Base-by-base conservation (phyloP, 2,329 filamentous ascomycete species). In the Fusarium sp. region DNA sequence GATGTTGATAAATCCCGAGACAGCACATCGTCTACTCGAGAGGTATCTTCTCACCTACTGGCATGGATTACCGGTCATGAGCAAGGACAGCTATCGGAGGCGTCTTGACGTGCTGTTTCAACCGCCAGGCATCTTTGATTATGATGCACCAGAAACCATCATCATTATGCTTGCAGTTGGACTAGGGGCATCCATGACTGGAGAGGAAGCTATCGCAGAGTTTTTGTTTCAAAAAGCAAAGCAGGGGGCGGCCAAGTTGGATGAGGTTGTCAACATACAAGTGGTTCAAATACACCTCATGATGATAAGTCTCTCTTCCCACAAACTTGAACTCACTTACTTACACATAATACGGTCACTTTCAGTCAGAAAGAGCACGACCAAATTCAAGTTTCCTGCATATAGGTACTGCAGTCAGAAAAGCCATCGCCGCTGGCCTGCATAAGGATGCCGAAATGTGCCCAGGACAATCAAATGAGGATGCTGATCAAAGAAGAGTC, bases 201-300 rank as follows among this genome's bases (percentile, higher is more conserved):
- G 84, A 4, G 80, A 85, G 61, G 80, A 81, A 61, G 75, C 79
- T 2, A 83, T 83, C 71, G 83, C 82, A 0, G 83, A 85, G 31
- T 79, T 85, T 24, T 65, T 86, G 29, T 84, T 83, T 24, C 82
- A 85, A 31, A 83, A 82, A n/a, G 83, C 84, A 5, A 86, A 84
- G 70, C 79, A 81, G 31, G 82, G 82, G 0, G 76, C 80, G 14
- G 74, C 74, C 7, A 77, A 80, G 7, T 78, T 83, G 56, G 84
- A 86, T 54, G 84, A 86, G 29, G 81, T 85, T 18, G 84, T 86
- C 3, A 86, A 86, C 50, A 71, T 85, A 16, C 83, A 86, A 61
- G 82, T 82, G 1, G 79, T 86, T 5, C 85, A 86, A 66, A 79
- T 85, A 8, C 80, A 84, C 1, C 71, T 85, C 16, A 76, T 86